A percentile compares a stretch with the other conserved stretches of the same genome.
phyloP scores from a whole-genome alignment of 345 rosid species.

The Boechera stricta region DNA sequence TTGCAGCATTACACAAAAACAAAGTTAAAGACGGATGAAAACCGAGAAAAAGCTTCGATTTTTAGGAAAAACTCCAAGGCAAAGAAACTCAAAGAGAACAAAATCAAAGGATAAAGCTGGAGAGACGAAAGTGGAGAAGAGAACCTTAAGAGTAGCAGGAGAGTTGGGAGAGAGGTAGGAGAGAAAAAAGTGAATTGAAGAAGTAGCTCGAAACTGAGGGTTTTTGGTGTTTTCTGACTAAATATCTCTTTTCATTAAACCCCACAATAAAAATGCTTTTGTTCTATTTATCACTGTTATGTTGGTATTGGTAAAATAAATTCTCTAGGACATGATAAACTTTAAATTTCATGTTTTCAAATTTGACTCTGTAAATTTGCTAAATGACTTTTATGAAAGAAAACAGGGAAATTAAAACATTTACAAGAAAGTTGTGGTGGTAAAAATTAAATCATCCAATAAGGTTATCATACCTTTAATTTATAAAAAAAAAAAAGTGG shows the following conservation, averaged over 20 bases:
- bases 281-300: background rate
- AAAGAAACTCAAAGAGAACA: background rate
- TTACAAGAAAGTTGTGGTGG: background rate
- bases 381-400: too few relatives aligned
- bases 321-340: too few relatives aligned
- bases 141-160: constrained; percentile 38
- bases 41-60: constrained; percentile 11
- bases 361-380: background rate
- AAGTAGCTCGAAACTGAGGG: constrained; percentile 32
- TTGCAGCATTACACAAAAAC: constrained; percentile 33
- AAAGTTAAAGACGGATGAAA: background rate
- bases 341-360: too few relatives aligned
- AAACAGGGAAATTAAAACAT: too few relatives aligned
- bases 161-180: constrained; percentile 14
- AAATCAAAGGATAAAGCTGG: background rate
- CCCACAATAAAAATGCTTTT: background rate
- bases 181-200: constrained; percentile 13
- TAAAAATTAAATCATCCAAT: too few relatives aligned
- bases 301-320: too few relatives aligned
- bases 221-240: constrained; percentile 42
- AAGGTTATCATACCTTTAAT: too few relatives aligned
- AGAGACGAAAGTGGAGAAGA: constrained; percentile 7
- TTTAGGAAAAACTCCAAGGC: background rate
- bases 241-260: constrained; percentile 28
- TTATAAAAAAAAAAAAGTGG: too few relatives aligned